Evolutionary conservation across 2,329 filamentous ascomycete species (phyloP).

Genomic region (Aspergillus cejpii): DNA sequence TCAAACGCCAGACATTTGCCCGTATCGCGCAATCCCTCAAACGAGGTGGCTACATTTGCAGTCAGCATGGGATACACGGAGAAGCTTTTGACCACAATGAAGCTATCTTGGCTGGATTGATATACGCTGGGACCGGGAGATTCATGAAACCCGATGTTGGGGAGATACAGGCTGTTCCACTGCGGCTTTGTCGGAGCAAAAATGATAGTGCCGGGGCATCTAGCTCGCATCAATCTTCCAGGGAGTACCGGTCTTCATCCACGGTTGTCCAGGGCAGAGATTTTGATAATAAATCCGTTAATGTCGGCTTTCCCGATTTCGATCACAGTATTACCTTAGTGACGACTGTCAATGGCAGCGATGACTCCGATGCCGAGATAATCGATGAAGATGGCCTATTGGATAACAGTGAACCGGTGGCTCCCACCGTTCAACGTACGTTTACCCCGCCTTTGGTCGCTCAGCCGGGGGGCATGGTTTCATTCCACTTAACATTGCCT

Average conservation of each 20-base stretch:
- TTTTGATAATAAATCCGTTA: conserved; percentile 24
- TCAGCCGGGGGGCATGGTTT: too few species aligned
- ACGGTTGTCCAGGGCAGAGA: conserved; percentile 30
- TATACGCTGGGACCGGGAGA: conserved; percentile 52
- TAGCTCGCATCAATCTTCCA: not conserved
- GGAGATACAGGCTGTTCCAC: conserved; percentile 51
- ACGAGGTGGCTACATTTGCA: not conserved
- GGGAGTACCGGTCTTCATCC: not conserved
- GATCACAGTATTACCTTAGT: too few species aligned
- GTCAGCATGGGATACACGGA: conserved; percentile 16
- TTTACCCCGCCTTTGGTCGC: conserved; percentile 25
- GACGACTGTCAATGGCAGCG: conserved; percentile 30
- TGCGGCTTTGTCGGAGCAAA: conserved; percentile 62
- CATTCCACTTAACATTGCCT: too few species aligned
- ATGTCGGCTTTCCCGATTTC: not conserved
- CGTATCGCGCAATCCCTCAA: not conserved
- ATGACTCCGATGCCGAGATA: conserved; percentile 65
- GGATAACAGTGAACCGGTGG: conserved; percentile 73
- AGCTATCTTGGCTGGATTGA: conserved; percentile 74
- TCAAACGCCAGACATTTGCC: not conserved
- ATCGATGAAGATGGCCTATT: conserved; percentile 88
- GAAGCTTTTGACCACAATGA: conserved; percentile 57
- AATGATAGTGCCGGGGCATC: conserved; percentile 20
- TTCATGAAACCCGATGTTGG: conserved; percentile 67
- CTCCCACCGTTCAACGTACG: conserved; percentile 74